A percentile compares a stretch with the other conserved stretches of the same genome.
These are phyloP conservation scores for Eragrostis curvula DNA, from an alignment of 176 grass and related monocot genomes.

Conservation along the genomic window DNA sequence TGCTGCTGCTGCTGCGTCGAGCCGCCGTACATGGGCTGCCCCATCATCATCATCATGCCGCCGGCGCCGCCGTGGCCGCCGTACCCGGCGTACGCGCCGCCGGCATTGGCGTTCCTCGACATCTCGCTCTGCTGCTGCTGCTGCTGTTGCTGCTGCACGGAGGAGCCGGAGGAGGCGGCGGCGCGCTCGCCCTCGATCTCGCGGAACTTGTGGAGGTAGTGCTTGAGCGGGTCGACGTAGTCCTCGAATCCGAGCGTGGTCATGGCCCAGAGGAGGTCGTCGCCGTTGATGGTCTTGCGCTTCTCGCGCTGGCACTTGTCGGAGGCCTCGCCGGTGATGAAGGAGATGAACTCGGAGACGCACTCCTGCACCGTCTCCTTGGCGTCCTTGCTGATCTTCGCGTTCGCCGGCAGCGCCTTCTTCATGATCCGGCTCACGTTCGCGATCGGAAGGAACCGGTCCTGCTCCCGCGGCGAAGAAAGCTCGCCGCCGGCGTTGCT, in stretches of 20 bases:
- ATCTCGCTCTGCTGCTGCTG: slow-evolving; percentile 26
- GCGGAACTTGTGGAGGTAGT: slow-evolving; percentile 95
- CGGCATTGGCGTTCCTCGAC: slow-evolving; percentile 28
- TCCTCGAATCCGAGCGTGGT: slow-evolving; percentile 95
- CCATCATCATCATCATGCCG: slow-evolving; percentile 68
- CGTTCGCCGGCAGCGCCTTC: slow-evolving; percentile 94
- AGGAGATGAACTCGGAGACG: slow-evolving; percentile 99
- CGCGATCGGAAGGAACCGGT: slow-evolving; percentile 94
- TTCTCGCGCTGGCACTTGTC: slow-evolving; percentile 99
- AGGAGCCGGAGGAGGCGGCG: slow-evolving; percentile 34
- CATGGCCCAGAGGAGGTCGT: slow-evolving; percentile 99
- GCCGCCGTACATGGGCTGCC: slow-evolving; percentile 66
- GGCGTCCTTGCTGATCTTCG: slow-evolving; percentile 98
- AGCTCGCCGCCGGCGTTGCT: slow-evolving; percentile 60
- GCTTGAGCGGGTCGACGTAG: slow-evolving; percentile 91
- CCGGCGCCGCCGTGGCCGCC: slow-evolving; percentile 2
- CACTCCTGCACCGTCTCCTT: slow-evolving; percentile 99
- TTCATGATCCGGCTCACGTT: slow-evolving; percentile 99
- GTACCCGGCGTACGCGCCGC: slow-evolving; percentile 32
- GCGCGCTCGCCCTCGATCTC: slow-evolving; percentile 88
- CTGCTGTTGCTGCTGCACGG: slow-evolving; percentile 28
- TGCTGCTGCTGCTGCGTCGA: slow-evolving; percentile 2
- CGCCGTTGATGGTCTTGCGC: slow-evolving; percentile 99
- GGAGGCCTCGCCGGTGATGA: slow-evolving; percentile 97
- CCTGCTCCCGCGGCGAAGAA: slow-evolving; percentile 74